Evolutionary conservation across 768 basidiomycete genomes (phyloP).

Genomic region (Paxillus ammoniavirescens): DNA sequence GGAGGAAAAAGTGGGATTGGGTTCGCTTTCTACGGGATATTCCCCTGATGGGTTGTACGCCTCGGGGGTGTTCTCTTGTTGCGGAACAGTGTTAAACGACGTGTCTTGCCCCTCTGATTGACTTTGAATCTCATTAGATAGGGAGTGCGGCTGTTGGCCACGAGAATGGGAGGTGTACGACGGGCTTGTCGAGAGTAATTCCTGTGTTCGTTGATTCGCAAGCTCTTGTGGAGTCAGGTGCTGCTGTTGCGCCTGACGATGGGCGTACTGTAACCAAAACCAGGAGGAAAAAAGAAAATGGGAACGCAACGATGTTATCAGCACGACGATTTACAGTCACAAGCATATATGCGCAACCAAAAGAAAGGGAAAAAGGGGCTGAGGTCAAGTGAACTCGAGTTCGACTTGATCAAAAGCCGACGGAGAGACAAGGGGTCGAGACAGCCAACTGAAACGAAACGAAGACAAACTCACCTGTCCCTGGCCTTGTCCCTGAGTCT

Average conservation of each 20-base stretch:
- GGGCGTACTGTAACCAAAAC: background rate
- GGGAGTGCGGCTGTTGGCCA: background rate
- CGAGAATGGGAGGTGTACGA: constrained; percentile 2
- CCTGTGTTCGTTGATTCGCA: constrained; percentile 21
- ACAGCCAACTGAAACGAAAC: background rate
- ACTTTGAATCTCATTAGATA: background rate
- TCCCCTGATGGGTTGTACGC: background rate
- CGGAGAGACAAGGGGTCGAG: background rate
- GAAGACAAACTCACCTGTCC: constrained; percentile 2
- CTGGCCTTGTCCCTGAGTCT: constrained; percentile 2
- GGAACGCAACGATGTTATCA: background rate
- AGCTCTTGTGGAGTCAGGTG: constrained; percentile 8
- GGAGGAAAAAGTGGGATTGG: constrained; percentile 7
- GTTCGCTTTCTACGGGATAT: background rate
- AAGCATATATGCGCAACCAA: too few relatives aligned
- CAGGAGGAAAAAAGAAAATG: too few relatives aligned
- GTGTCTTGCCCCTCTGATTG: background rate
- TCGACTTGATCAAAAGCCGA: too few relatives aligned
- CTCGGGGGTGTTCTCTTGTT: background rate
- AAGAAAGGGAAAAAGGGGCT: too few relatives aligned
- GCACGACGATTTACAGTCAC: too few relatives aligned
- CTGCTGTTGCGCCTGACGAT: constrained; percentile 1
- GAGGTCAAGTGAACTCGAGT: too few relatives aligned
- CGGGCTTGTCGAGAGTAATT: constrained; percentile 14
- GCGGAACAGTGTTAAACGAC: background rate